Base-by-base conservation (phyloP, 2,329 filamentous ascomycete genomes). In the Fusarium aywerte region DNA sequence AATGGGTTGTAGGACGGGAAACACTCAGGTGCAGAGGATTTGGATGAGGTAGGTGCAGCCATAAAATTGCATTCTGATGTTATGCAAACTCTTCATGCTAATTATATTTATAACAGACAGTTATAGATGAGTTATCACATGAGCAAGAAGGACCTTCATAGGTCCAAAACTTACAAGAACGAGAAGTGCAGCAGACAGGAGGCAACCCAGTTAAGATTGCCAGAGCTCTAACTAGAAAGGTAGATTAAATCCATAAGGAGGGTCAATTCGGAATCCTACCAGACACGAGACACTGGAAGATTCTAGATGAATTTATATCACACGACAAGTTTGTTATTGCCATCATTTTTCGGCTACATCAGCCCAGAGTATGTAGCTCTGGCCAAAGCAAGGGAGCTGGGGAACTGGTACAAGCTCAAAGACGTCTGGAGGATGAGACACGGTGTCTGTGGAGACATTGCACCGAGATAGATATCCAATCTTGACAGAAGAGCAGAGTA, bases 211-310 rank as follows among this genome's bases (percentile, higher is more conserved):
- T 15, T 4, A 38, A 50, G 12, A 45, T 68, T 21, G 68, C 70
- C 32, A 62, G 53, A 12, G 57, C 43, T 18, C 35, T 78, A 27
- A 74, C 74, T 12, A 44, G 52, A 13, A 67, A 53, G 5, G 73
- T 80, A 38, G 59, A 76, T 33, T 32, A 58, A 11, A 51, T 69
- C 25, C 75, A 74, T 21, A 69, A 70, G 33, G 53, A 70, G 15
- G 65, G 67, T 25, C 53, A 61, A 3, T 59, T 52, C 21, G 78
- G 77, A 3, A 73, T 77, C 48, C 53, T 79, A 6, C 72, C 69
- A 3, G 77, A 81, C 52, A 69, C 71, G n/a, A 58, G 67, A 9
- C 79, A 76, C 25, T 81, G 79, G 79, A 74, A 71, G 16, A 58
- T 69, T 12, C 71, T 81, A 1, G 44, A 64, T 18, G 64, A 67